Conservation (phyloP, 1,139 yeast genomes). For the Petasospora rhodanensis region DNA sequence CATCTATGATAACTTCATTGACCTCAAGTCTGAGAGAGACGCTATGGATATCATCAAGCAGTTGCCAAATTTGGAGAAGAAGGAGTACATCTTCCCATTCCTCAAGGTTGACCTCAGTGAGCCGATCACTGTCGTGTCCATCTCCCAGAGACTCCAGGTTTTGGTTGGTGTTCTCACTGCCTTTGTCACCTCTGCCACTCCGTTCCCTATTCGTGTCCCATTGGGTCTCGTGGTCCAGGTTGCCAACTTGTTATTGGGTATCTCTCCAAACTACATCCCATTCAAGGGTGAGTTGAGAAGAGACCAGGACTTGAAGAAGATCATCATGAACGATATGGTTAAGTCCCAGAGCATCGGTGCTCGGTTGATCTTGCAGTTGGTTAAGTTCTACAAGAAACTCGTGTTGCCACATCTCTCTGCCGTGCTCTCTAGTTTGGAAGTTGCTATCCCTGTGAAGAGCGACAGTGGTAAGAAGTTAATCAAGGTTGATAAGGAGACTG, state of each 20-base stretch:
- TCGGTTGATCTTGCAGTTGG: slow-evolving; percentile 36
- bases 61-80: slow-evolving; percentile 30
- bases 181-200: slow-evolving; percentile 43
- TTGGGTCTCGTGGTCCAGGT: slow-evolving; percentile 48
- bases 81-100: slow-evolving; percentile 37
- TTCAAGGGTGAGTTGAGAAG: slow-evolving; percentile 57
- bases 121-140: slow-evolving; percentile 44
- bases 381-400: slow-evolving; percentile 40
- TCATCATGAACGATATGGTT: slow-evolving; percentile 39
- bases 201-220: slow-evolving; percentile 47
- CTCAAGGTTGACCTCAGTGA: slow-evolving; percentile 55
- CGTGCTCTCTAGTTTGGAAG: slow-evolving; percentile 49
- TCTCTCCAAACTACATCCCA: slow-evolving; percentile 50
- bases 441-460: slow-evolving; percentile 42
- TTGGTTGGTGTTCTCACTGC: slow-evolving; percentile 42
- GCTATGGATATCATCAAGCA: slow-evolving; percentile 32
- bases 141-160: slow-evolving; percentile 46
- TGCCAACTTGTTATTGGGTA: slow-evolving; percentile 46
- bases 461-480: slow-evolving; percentile 19
- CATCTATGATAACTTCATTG: slow-evolving; percentile 55
- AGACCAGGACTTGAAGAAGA: slow-evolving; percentile 38
- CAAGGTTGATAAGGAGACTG: slow-evolving; percentile 20
- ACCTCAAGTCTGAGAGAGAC: slow-evolving; percentile 50
- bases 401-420: slow-evolving; percentile 45
- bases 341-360: slow-evolving; percentile 44